Base-by-base conservation (phyloP, 2,329 filamentous ascomycete species). In the Fusarium mundagurra region DNA sequence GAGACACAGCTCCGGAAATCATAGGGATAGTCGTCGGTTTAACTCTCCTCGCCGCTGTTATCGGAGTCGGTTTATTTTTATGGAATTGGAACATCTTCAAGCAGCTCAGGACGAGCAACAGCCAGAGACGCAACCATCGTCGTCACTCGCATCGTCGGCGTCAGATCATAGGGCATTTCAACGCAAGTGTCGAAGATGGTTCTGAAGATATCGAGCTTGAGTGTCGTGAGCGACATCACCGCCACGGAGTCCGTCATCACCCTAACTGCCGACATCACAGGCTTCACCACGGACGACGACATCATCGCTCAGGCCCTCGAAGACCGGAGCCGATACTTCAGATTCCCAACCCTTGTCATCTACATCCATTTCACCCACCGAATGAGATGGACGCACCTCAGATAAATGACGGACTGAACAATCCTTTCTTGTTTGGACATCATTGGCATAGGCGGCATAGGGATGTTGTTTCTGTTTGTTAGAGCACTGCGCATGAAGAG, bases 341-440 rank as follows among this genome's bases (percentile, higher is more conserved):
- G 14, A 20, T 53, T 9, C 39, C 64, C 11, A 33, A 20, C 24
- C 14, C n/a, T 8, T 43, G 57, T 20, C 57, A 74, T 13, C 20
- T 14, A 27, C 51, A 45, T 41, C 16, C 47, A 5, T 6, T 43
- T 6, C 48, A 58, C 11, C 44, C 48, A 29, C 58, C 31, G 18
- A 78, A 78, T 39, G 73, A 73, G 13, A 78, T 78, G 76, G 76
- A 78, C 50, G 76, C 76, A 12, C 76, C 76, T n/a, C 76, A 78
- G 63, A 64, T 77, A 27, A 43, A 71, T 22, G 20, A 41, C 10
- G 41, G 31, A 33, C 47, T 41, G 51, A 47, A 67, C 17, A 55
- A 33, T 22, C 36, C 61, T 17, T 48, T 44, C 31, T 9, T 54
- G 14, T 63, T 54, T 22, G 47, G 51, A 27, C 59, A 72, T 17